These are phyloP conservation scores for Magnolia sinica DNA, from an alignment of 164 flowering plant genomes.

Conservation along the genomic window DNA sequence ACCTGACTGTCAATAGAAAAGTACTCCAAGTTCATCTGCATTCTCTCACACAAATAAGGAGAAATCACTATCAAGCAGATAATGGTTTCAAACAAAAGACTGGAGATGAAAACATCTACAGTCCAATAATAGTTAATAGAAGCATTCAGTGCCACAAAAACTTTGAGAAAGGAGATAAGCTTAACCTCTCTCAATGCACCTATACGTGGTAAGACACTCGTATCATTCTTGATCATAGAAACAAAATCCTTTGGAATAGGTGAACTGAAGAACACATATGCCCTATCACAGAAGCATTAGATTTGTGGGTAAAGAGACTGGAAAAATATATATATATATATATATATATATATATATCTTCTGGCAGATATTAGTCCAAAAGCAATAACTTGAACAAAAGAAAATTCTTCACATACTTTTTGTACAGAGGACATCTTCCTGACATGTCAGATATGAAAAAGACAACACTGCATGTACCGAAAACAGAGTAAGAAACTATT, in stretches of 20 bases:
- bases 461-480: slow-evolving; percentile 60
- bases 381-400: background rate
- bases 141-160: slow-evolving; percentile 1
- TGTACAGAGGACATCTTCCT: slow-evolving; percentile 83
- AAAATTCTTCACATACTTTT: slow-evolving; percentile 56
- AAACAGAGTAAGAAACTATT: background rate
- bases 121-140: background rate
- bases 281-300: slow-evolving; percentile 44
- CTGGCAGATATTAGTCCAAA: too few species aligned
- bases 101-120: background rate
- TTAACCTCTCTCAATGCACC: slow-evolving; percentile 89
- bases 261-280: slow-evolving; percentile 92
- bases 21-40: slow-evolving; percentile 99
- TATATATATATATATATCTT: too few species aligned
- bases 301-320: background rate
- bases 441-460: slow-evolving; percentile 98
- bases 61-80: slow-evolving; percentile 14
- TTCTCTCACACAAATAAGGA: slow-evolving; percentile 10
- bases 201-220: slow-evolving; percentile 83
- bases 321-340: background rate
- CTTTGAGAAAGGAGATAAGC: slow-evolving; percentile 2
- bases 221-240: slow-evolving; percentile 64
- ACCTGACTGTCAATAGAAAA: slow-evolving; percentile 98
- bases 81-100: slow-evolving; percentile 3
- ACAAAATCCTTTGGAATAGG: slow-evolving; percentile 81